Conservation (phyloP, 352 stramenopile species). For the Phytophthora citricola region DNA sequence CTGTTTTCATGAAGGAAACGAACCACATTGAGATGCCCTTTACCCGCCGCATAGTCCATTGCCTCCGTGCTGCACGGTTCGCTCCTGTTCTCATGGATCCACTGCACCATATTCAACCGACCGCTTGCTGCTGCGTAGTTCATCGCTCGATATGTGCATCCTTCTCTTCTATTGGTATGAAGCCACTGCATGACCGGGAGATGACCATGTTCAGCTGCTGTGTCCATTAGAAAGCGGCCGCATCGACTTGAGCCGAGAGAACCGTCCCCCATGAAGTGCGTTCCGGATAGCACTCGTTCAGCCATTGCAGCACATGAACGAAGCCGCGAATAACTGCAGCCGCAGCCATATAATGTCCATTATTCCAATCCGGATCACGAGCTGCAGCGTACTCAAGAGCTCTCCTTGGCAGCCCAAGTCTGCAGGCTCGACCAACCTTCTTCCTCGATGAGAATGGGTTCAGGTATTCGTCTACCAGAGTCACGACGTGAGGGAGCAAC, state of each 20-base stretch:
- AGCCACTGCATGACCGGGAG: constrained; percentile 27
- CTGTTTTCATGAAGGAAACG: constrained; percentile 23
- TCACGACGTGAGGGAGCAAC: constrained; percentile 20
- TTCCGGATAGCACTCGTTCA: constrained; percentile 23
- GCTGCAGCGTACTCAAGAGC: constrained; percentile 20
- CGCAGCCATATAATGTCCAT: constrained; percentile 25
- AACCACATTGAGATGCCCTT: constrained; percentile 17
- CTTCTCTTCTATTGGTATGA: constrained; percentile 19
- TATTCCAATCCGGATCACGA: constrained; percentile 15
- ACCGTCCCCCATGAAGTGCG: constrained; percentile 24
- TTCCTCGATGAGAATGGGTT: constrained; percentile 20
- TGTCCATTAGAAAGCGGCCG: constrained; percentile 24
- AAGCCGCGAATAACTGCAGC: constrained; percentile 22
- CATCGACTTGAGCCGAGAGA: constrained; percentile 22
- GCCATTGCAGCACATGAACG: constrained; percentile 20
- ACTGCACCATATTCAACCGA: constrained; percentile 16
- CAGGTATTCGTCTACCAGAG: constrained; percentile 21
- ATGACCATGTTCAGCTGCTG: constrained; percentile 19
- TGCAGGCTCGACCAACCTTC: constrained; percentile 17
- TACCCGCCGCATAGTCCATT: constrained; percentile 30
- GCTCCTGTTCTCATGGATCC: constrained; percentile 19
- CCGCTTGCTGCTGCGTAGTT: constrained; percentile 27
- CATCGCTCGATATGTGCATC: constrained; percentile 22
- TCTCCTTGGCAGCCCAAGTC: constrained; percentile 10
- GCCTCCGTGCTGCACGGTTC: constrained; percentile 16